phyloP scores from a whole-genome alignment of 306 rosid genomes.

The Cicer bijugum region DNA sequence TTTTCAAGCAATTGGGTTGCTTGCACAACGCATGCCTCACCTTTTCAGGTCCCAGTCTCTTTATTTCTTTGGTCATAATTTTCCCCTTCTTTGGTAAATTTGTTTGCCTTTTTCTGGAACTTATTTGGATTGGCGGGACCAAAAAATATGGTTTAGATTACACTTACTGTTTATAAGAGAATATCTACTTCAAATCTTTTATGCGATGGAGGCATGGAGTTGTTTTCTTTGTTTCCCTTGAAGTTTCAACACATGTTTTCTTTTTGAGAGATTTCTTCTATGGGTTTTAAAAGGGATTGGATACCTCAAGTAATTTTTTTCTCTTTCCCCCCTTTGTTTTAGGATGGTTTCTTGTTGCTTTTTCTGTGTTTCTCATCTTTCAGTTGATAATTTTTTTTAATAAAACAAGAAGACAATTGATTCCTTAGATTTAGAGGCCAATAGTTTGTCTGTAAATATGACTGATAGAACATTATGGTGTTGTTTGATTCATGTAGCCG shows the following conservation, averaged over 20 bases:
- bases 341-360: conserved; percentile 17
- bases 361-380: conserved; percentile 16
- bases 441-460: neutral
- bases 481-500: neutral
- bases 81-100: no score
- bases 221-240: neutral
- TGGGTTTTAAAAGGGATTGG: conserved; percentile 33
- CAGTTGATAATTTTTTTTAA: conserved; percentile 6
- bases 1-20: conserved; percentile 92
- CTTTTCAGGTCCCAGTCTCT: conserved; percentile 73
- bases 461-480: neutral
- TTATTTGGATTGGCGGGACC: neutral
- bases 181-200: no score
- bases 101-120: neutral
- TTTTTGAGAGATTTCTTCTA: conserved; percentile 14
- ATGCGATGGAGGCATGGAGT: neutral
- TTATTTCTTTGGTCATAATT: conserved; percentile 7
- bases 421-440: conserved; percentile 5
- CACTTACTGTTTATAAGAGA: neutral
- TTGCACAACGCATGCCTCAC: conserved; percentile 88
- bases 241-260: neutral
- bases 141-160: conserved; percentile 29
- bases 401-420: conserved; percentile 1
- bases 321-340: neutral
- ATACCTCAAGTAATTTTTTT: conserved; percentile 13